Evolutionary conservation across 495 filamentous ascomycete species (phyloP).

Genomic region (Hyaloscypha bicolor): DNA sequence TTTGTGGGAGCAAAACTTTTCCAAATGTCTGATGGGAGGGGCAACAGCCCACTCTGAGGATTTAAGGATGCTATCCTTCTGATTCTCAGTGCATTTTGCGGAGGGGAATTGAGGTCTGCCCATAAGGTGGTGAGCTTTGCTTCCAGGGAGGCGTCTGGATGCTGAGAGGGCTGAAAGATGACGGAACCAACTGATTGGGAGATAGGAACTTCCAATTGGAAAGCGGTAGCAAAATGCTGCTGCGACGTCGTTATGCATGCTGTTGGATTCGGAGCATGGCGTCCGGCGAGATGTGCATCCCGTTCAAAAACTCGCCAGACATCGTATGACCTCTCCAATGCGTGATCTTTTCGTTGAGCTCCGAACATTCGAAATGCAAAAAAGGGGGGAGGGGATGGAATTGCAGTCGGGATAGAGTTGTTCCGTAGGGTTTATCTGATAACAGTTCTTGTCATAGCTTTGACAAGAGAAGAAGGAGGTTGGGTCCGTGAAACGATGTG

Average conservation of each 20-base stretch:
- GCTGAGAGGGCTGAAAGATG: not conserved
- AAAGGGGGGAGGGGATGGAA: not conserved
- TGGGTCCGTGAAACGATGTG: not conserved
- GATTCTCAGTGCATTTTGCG: not conserved
- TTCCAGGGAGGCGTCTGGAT: not conserved
- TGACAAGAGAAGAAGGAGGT: slow-evolving; percentile 1
- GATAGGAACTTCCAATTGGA: not conserved
- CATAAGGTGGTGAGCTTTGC: not conserved
- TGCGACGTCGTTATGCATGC: not conserved
- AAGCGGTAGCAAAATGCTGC: not conserved
- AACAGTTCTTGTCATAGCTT: not conserved
- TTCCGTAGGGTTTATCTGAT: not conserved
- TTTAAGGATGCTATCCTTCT: not conserved
- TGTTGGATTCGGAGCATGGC: not conserved
- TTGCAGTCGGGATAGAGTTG: not conserved
- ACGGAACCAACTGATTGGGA: not conserved
- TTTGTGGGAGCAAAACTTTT: not conserved
- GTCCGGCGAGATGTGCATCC: not conserved
- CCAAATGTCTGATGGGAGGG: not conserved
- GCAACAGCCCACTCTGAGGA: not conserved
- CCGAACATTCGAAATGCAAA: not conserved
- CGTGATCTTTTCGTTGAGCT: not conserved
- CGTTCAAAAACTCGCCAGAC: not conserved
- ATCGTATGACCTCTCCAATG: not conserved
- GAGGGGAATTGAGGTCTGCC: not conserved